These are phyloP conservation scores for Saccharomycopsis malanga DNA, from an alignment of 805 yeast species.

Conservation along the genomic window DNA sequence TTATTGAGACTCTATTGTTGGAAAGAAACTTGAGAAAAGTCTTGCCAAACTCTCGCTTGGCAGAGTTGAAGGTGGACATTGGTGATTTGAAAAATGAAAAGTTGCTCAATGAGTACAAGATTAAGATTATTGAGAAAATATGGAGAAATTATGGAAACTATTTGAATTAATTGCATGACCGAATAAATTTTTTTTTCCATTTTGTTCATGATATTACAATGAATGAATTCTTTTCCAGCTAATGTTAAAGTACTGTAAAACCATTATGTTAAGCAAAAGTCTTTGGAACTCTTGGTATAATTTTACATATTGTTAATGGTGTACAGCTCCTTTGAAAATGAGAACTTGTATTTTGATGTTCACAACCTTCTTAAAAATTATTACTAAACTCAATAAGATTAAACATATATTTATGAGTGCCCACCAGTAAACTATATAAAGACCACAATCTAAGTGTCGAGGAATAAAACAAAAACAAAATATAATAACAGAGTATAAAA, in stretches of 20 bases:
- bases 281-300: too few species aligned
- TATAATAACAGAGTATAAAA: not conserved
- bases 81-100: slow-evolving; percentile 46
- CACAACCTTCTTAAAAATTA: too few species aligned
- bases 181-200: not conserved
- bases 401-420: too few species aligned
- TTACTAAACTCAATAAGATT: too few species aligned
- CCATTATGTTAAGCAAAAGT: not conserved
- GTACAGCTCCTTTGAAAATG: too few species aligned
- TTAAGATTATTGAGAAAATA: slow-evolving; percentile 46
- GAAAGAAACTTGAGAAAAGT: slow-evolving; percentile 41
- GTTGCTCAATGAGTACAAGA: slow-evolving; percentile 33
- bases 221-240: not conserved
- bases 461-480: not conserved
- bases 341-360: too few species aligned
- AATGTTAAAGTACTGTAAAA: not conserved
- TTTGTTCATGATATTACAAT: not conserved
- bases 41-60: slow-evolving; percentile 42
- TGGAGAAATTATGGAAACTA: slow-evolving; percentile 51
- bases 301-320: too few species aligned
- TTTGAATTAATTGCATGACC: slow-evolving; percentile 11
- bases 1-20: slow-evolving; percentile 59
- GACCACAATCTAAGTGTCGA: too few species aligned
- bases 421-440: too few species aligned
- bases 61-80: slow-evolving; percentile 58